Base-by-base conservation (phyloP, 228 moss, liverwort and hornwort genomes). In the Sphagnum magellanicum region DNA sequence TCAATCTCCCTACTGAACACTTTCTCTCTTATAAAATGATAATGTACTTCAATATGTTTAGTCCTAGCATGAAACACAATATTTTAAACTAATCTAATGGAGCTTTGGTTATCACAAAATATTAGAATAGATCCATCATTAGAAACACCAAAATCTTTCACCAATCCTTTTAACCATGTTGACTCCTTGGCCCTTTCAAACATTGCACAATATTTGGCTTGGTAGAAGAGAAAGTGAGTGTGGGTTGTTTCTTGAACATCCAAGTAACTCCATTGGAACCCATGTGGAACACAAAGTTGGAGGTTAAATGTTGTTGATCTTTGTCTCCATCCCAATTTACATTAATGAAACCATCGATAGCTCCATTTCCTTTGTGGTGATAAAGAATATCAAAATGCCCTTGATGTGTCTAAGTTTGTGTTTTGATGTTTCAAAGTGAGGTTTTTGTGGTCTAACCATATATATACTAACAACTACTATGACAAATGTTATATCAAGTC, bases 331-430 rank as follows among this genome's bases (percentile, higher is more conserved):
- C 69, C 69, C 69, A 70, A 58, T 70, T 57, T 16, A 57, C 0
- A 4, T 70, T 4, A 6, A 14, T 70, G 49, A 6, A 59, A 4
- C 58, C 69, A 47, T 70, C 5, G 1, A 70, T 0, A 13, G 0
- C 46, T 5, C 8, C 5, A 5, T 59, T 2, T 55, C 5, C 17
- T 5, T 11, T 6, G 5, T 48, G 16, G 7, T 8, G 14, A 46
- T 55, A 70, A 7, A 70, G 48, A 16, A 70, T 15, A 16, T 57
- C 69, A 60, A 5, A 70, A 49, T 70, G 7, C 69, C 69, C 9
- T 16, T 58, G 0, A 70, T 16, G 69, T 57, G 59, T 59, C 69
- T 16, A 6, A 59, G 15, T 10, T 15, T 59, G 4, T 46, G 14
- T 17, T 59, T 57, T 5, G 48, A 5, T 9, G 53, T 4, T 10